Conservation (phyloP, 2,329 filamentous ascomycete species). For the Phoma herbarum region DNA sequence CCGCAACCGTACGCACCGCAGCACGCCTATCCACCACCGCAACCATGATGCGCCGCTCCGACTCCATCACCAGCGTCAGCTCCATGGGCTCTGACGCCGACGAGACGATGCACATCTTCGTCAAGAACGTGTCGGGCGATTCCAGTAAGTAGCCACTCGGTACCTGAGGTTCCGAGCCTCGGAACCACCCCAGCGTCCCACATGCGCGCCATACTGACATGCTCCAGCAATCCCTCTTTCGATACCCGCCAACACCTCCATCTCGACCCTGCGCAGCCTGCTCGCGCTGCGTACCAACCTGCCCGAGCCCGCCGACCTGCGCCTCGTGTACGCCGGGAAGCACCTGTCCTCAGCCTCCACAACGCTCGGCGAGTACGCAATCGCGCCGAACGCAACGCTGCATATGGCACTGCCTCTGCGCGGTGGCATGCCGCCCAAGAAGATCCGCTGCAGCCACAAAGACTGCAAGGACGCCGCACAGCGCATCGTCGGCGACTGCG, state of each 20-base stretch:
- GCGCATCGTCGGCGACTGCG: conserved; percentile 94
- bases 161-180: conserved; percentile 25
- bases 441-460: conserved; percentile 86
- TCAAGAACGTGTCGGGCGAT: conserved; percentile 66
- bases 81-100: conserved; percentile 56
- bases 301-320: conserved; percentile 57
- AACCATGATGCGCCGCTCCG: conserved; percentile 50
- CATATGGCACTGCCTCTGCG: conserved; percentile 67
- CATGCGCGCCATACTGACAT: conserved; percentile 23
- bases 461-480: conserved; percentile 88
- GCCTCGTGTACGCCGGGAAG: conserved; percentile 66
- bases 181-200: conserved; percentile 19
- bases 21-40: conserved; percentile 14
- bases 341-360: conserved; percentile 58
- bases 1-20: conserved; percentile 10
- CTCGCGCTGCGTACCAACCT: conserved; percentile 66
- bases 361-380: conserved; percentile 59
- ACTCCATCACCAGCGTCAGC: conserved; percentile 55
- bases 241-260: conserved; percentile 62
- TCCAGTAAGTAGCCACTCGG: conserved; percentile 57
- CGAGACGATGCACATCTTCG: conserved; percentile 68
- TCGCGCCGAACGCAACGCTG: conserved; percentile 61
- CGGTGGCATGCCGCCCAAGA: conserved; percentile 70
- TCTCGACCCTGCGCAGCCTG: conserved; percentile 64
- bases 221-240: conserved; percentile 65